These are phyloP conservation scores for Allium cepa DNA, from an alignment of 106 monocot species.

Conservation along the genomic window DNA sequence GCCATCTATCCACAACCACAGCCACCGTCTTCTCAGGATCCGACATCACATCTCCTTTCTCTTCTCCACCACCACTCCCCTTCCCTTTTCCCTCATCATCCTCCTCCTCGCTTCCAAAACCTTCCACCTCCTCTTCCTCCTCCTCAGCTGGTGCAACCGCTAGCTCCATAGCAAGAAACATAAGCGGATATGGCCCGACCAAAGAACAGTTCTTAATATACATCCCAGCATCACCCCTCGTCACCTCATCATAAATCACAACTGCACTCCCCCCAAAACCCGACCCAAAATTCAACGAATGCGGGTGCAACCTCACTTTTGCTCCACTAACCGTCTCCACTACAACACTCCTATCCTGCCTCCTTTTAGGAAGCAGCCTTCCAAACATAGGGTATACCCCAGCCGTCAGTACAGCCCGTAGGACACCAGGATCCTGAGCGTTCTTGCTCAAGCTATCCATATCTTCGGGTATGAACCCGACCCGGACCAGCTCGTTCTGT, in stretches of 20 bases:
- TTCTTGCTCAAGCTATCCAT: conserved; percentile 59
- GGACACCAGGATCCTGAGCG: conserved; percentile 75
- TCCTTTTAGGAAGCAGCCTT: conserved; percentile 43
- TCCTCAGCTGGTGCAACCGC: conserved; percentile 68
- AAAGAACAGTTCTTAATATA: conserved; percentile 67
- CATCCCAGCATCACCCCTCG: conserved; percentile 70
- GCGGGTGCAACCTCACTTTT: conserved; percentile 77
- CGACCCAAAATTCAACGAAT: conserved; percentile 67
- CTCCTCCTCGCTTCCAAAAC: conserved; percentile 31
- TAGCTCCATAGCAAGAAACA: conserved; percentile 72
- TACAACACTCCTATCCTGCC: conserved; percentile 40
- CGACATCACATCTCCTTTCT: conserved; percentile 61
- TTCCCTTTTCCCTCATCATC: conserved; percentile 50
- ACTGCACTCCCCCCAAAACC: conserved; percentile 31
- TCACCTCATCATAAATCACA: conserved; percentile 91
- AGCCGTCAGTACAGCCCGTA: conserved; percentile 74
- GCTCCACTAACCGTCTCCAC: conserved; percentile 72
- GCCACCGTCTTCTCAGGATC: conserved; percentile 77
- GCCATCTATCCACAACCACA: conserved; percentile 84
- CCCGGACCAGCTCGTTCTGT: conserved; percentile 50
- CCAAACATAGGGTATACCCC: conserved; percentile 93
- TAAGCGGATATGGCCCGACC: conserved; percentile 63
- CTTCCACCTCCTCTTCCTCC: conserved; percentile 35
- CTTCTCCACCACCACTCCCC: conserved; percentile 12
- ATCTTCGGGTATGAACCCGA: conserved; percentile 74